Evolutionary conservation across 2,329 filamentous ascomycete genomes (phyloP), one percentile per base, ranked within the genome.

Genomic region (Exophiala mesophila): DNA sequence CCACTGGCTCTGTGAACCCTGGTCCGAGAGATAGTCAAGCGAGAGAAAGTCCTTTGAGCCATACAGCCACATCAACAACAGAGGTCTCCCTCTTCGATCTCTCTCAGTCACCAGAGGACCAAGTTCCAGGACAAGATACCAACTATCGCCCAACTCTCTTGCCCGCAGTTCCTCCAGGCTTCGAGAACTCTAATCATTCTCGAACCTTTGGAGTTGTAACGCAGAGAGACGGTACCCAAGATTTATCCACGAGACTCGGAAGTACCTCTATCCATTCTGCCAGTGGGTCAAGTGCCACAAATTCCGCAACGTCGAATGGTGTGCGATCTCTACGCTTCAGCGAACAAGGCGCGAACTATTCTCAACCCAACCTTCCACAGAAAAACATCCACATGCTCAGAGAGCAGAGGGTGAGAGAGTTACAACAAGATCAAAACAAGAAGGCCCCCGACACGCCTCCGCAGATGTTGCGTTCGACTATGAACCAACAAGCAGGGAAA

Each of bases 401-500:
- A 32, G 29, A 32, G 13, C 10, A 17, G 7, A 32, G 16, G 15
- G 6, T 32, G 29, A 17, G 7, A 32, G 7, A 32, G 39, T 20
- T 6, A 33, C 35, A 39, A 33, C 23, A 20, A 26, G 24, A 31
- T 21, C 13, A 18, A 41, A 43, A 51, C 33, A 44, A 48, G 26
- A 48, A 48, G 16, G 41, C 41, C 3, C 13, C 3, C 2, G 42
- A 48, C 6, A 44, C 44, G 7, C 9, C 21, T 15, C 9, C 24
- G 16, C 44, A 44, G n/a, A 12, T 19, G 21, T n/a, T 32, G 9
- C 51, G 48, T 36, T 46, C 43, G 4, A 52, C 46, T 9, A 54
- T 54, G 51, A 37, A 17, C 4, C 51, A 54, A 29, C 34, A 46
- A 23, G 45, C 41, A 6, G 38, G 38, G 15, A 55, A 55, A 17